phyloP scores from a whole-genome alignment of 495 filamentous ascomycete genomes.

The Neurospora terricola region DNA sequence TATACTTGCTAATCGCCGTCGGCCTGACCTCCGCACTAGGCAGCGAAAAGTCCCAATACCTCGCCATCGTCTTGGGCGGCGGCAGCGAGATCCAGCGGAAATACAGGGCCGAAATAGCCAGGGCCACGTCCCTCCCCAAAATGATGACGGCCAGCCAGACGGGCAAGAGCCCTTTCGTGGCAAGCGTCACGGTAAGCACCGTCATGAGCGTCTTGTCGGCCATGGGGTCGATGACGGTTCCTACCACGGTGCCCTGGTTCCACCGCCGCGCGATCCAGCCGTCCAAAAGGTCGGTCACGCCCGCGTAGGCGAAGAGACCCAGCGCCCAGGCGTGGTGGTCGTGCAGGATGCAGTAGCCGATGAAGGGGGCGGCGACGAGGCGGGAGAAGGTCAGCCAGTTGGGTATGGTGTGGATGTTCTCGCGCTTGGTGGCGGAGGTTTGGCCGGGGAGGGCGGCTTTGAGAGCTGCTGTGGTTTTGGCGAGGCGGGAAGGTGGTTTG shows the following conservation, averaged over 20 bases:
- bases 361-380: constrained; percentile 69
- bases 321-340: constrained; percentile 68
- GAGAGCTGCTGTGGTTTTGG: constrained; percentile 4
- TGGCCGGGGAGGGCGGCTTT: constrained; percentile 27
- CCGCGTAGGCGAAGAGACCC: constrained; percentile 83
- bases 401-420: constrained; percentile 93
- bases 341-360: constrained; percentile 83
- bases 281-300: constrained; percentile 82
- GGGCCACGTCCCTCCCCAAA: constrained; percentile 76
- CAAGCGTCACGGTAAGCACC: constrained; percentile 71
- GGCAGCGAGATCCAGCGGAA: constrained; percentile 91
- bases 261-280: constrained; percentile 84
- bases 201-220: constrained; percentile 96
- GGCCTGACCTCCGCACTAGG: constrained; percentile 89
- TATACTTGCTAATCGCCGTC: constrained; percentile 83
- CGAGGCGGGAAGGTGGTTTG: background rate
- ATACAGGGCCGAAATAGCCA: constrained; percentile 85
- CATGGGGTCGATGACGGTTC: constrained; percentile 94
- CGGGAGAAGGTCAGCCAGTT: constrained; percentile 87
- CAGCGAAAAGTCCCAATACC: constrained; percentile 98
- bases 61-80: constrained; percentile 76
- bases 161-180: constrained; percentile 69
- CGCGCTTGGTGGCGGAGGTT: constrained; percentile 39
- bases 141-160: constrained; percentile 85
- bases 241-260: constrained; percentile 85